A percentile compares a stretch with the other conserved stretches of the same genome.
phyloP scores from a whole-genome alignment of 148 eudicot genomes.

The Persicaria maculosa region DNA sequence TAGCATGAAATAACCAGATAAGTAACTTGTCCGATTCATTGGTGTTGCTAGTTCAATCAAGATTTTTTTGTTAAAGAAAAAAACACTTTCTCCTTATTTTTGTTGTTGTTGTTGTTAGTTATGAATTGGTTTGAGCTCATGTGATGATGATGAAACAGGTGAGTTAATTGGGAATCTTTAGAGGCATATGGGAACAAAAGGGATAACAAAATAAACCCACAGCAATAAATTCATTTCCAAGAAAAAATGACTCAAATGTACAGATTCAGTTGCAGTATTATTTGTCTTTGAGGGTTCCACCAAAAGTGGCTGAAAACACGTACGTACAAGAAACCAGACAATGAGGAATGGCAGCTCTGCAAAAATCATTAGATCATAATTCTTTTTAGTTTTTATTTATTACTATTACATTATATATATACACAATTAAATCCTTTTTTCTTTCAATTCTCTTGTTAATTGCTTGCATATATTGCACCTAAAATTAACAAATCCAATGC shows the following conservation, averaged over 20 bases:
- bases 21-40: no score
- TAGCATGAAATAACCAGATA: no score
- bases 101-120: background rate
- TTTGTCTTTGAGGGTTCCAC: conserved; percentile 4
- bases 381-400: background rate
- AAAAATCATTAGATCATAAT: background rate
- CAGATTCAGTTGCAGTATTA: background rate
- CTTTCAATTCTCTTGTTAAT: no score
- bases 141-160: background rate
- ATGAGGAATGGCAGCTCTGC: conserved; percentile 8
- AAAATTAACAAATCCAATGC: no score
- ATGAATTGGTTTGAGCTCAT: background rate
- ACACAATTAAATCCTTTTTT: no score
- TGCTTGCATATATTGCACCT: no score
- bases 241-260: background rate
- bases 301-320: background rate
- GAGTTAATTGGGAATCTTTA: background rate
- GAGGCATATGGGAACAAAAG: conserved; percentile 4
- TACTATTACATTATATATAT: no score
- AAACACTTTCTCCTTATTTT: background rate
- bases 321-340: background rate
- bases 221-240: conserved; percentile 4
- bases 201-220: conserved; percentile 10
- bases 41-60: no score
- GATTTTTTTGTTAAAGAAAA: no score